Conservation (phyloP, 306 rosid genomes). For the Albizia julibrissin region DNA sequence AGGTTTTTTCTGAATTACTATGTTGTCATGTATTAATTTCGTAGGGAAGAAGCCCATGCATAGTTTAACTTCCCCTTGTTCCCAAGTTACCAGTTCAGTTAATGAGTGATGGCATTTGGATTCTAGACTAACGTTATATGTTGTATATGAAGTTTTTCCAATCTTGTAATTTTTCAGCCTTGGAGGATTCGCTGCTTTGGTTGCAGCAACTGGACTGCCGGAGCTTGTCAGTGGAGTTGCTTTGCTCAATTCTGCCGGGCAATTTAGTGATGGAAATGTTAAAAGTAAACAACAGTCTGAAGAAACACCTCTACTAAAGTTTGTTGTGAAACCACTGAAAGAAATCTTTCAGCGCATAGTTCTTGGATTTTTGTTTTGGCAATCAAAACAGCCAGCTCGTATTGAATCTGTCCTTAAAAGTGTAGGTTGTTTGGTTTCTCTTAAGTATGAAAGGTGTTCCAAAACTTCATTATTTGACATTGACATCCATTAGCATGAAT, state of each 20-base stretch:
- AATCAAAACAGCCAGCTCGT: constrained; percentile 87
- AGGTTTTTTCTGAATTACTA: background rate
- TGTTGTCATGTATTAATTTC: constrained; percentile 4
- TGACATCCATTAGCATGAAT: background rate
- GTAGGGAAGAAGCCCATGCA: background rate
- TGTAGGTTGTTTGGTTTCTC: constrained; percentile 47
- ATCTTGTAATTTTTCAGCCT: constrained; percentile 66
- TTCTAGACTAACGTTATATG: constrained; percentile 1
- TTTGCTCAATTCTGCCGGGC: constrained; percentile 88
- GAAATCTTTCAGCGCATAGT: constrained; percentile 78
- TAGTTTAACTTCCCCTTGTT: background rate
- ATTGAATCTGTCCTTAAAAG: constrained; percentile 77
- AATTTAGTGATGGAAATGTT: constrained; percentile 57
- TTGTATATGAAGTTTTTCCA: constrained; percentile 14
- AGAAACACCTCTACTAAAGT: constrained; percentile 65
- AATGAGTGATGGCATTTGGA: background rate
- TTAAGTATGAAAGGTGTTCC: background rate
- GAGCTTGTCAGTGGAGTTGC: constrained; percentile 77
- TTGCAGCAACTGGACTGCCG: constrained; percentile 73
- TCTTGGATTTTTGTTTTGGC: constrained; percentile 94
- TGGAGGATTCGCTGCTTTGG: constrained; percentile 93
- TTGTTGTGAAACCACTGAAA: constrained; percentile 71
- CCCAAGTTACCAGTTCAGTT: constrained; percentile 2
- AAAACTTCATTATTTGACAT: constrained; percentile 6
- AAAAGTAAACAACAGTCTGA: constrained; percentile 49